phyloP scores from a whole-genome alignment of 1,284 basidiomycete genomes.

The Abortiporus biennis region DNA sequence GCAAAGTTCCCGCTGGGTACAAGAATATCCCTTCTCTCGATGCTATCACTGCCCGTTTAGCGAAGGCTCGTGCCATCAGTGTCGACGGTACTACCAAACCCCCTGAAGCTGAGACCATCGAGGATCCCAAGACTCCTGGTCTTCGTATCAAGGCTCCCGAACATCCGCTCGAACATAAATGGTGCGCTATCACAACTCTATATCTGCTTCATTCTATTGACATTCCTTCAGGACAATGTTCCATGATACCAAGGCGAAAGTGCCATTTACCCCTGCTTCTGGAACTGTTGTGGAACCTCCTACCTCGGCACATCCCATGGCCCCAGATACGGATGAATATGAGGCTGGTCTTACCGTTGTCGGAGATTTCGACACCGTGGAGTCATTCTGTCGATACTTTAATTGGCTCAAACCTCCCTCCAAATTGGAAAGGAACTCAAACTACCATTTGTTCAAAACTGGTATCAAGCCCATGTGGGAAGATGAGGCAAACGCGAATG shows the following conservation, averaged over 20 bases:
- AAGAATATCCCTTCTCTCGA: slow-evolving; percentile 82
- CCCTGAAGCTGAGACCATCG: slow-evolving; percentile 67
- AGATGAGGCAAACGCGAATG: slow-evolving; percentile 84
- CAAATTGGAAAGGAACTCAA: slow-evolving; percentile 80
- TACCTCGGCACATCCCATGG: slow-evolving; percentile 29
- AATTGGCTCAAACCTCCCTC: slow-evolving; percentile 93
- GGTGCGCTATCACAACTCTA: slow-evolving; percentile 41
- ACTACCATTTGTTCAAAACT: slow-evolving; percentile 92
- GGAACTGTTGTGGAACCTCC: slow-evolving; percentile 25
- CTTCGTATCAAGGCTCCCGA: slow-evolving; percentile 67
- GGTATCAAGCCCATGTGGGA: slow-evolving; percentile 97
- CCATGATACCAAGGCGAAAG: slow-evolving; percentile 80
- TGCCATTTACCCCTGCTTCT: slow-evolving; percentile 42
- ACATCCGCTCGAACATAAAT: slow-evolving; percentile 79
- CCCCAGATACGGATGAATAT: slow-evolving; percentile 62
- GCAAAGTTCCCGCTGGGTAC: slow-evolving; percentile 61
- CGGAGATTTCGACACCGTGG: slow-evolving; percentile 81
- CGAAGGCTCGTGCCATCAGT: slow-evolving; percentile 60
- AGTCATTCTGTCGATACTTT: slow-evolving; percentile 90
- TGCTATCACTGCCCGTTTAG: slow-evolving; percentile 71
- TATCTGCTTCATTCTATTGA: neutral
- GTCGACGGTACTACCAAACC: slow-evolving; percentile 68
- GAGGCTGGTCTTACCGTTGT: slow-evolving; percentile 74
- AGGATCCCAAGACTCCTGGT: slow-evolving; percentile 76
- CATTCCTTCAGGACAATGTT: slow-evolving; percentile 66